Percentiles rank a stretch among this genome's conserved stretches.
These are phyloP conservation scores for Microcera coccophila DNA, from an alignment of 2,329 filamentous ascomycete species.

Conservation along the genomic window DNA sequence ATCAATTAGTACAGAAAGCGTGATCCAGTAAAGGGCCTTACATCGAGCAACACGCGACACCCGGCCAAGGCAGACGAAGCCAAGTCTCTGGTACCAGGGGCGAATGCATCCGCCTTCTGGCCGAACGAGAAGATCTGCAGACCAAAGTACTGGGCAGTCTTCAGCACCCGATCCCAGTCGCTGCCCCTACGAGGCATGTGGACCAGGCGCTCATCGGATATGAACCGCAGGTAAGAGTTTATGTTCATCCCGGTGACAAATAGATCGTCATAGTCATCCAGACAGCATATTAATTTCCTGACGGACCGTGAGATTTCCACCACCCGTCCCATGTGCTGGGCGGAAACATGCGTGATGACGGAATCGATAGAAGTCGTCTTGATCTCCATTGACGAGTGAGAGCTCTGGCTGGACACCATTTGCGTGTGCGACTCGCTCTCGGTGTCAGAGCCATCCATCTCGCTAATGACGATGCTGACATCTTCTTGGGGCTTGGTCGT, in stretches of 20 bases:
- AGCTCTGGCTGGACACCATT: conserved; percentile 9
- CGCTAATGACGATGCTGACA: conserved; percentile 2
- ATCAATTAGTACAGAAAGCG: background rate
- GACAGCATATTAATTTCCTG: conserved; percentile 13
- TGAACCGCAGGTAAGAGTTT: conserved; percentile 32
- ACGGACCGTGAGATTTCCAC: conserved; percentile 16
- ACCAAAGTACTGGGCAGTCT: conserved; percentile 40
- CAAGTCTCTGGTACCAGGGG: conserved; percentile 13
- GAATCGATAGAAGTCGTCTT: background rate
- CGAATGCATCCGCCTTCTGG: conserved; percentile 28
- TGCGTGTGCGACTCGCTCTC: conserved; percentile 11
- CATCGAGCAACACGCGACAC: conserved; percentile 38
- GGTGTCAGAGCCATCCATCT: conserved; percentile 9
- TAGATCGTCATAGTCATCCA: conserved; percentile 18
- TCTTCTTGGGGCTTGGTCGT: conserved; percentile 7
- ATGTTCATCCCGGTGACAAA: conserved; percentile 22
- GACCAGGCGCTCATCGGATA: conserved; percentile 37
- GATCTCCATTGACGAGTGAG: conserved; percentile 1
- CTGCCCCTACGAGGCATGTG: conserved; percentile 41
- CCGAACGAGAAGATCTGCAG: conserved; percentile 38
- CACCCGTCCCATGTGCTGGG: conserved; percentile 12
- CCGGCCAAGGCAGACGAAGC: conserved; percentile 35
- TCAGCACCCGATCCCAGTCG: conserved; percentile 39
- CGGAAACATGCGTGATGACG: conserved; percentile 1
- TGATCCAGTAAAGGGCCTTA: conserved; percentile 13